phyloP scores from a whole-genome alignment of 164 flowering plant species.

The Hamamelis virginiana region DNA sequence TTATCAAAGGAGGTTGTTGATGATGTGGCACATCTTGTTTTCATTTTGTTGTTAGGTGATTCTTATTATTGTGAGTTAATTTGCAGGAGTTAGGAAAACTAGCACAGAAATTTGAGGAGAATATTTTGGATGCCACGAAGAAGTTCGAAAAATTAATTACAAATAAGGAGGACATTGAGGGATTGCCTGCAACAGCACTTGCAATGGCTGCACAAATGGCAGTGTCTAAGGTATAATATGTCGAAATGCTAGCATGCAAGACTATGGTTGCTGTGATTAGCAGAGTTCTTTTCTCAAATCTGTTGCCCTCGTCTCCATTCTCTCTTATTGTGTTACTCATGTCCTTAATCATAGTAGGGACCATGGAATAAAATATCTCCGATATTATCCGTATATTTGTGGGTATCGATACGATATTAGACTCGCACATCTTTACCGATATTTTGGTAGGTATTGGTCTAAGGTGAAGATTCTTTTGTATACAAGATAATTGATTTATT shows the following conservation, averaged over 20 bases:
- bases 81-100: slow-evolving; percentile 80
- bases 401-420: too few relatives aligned
- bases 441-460: too few relatives aligned
- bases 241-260: neutral
- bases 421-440: too few relatives aligned
- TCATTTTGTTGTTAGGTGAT: neutral
- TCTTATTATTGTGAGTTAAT: neutral
- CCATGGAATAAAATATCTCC: too few relatives aligned
- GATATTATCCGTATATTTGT: too few relatives aligned
- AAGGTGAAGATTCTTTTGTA: too few relatives aligned
- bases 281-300: slow-evolving; percentile 2
- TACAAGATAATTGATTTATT: too few relatives aligned
- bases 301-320: neutral
- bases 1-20: neutral
- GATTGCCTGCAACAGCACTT: slow-evolving; percentile 84
- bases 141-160: slow-evolving; percentile 78
- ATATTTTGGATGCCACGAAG: slow-evolving; percentile 90
- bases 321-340: slow-evolving; percentile 4
- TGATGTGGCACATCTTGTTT: neutral
- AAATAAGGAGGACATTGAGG: slow-evolving; percentile 85
- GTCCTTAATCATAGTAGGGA: slow-evolving; percentile 47
- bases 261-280: neutral
- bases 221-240: slow-evolving; percentile 67
- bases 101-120: slow-evolving; percentile 75
- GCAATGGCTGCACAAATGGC: slow-evolving; percentile 93